Base-by-base conservation (phyloP, 2,329 filamentous ascomycete genomes). In the Periconia macrospinosa region DNA sequence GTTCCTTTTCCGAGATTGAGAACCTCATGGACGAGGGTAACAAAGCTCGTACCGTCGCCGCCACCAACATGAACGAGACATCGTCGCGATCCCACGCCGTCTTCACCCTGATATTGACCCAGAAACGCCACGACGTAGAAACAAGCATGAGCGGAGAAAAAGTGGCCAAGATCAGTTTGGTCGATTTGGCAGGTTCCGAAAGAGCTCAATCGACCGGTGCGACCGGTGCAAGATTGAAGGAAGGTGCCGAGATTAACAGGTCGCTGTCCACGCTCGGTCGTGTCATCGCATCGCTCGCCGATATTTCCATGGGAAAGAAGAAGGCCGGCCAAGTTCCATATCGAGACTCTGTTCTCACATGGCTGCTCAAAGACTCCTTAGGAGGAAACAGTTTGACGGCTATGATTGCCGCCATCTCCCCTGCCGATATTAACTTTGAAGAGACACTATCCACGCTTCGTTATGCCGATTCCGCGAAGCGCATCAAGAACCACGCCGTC, bases 21-120 rank as follows among this genome's bases (percentile, higher is more conserved):
- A 88, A 97, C 70, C 79, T 99, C 66, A 99, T 99, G 94, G 94
- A 99, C 71, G 93, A 97, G 76, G 94, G 94, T 68, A 99, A 99
- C 81, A 99, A 99, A 77, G 94, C 94, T 33, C 85, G 94, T 80
- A 99, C 94, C 0, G 94, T 99, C 40, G 94, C 94, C 2, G 94
- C 94, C 8, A 99, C 94, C 40, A 99, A 97, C 83, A 99, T 99
- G 94, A 99, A 99, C 81, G 94, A 97, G 76, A 99, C 95, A 0
- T 97, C 92, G 55, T 96, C 92, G 83, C 88, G 94, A 80, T 97
- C 93, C 72, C 94, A 99, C 75, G 94, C 94, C 41, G 95, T 99
- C 48, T 99, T 99, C 73, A 99, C 95, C 18, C 81, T 99, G 50
- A 97, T 93, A 68, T 80, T 99, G 45, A 96, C 92, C 0, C 94